Evolutionary conservation across 2,329 filamentous ascomycete species (phyloP).

Genomic region (Phoma sp.): DNA sequence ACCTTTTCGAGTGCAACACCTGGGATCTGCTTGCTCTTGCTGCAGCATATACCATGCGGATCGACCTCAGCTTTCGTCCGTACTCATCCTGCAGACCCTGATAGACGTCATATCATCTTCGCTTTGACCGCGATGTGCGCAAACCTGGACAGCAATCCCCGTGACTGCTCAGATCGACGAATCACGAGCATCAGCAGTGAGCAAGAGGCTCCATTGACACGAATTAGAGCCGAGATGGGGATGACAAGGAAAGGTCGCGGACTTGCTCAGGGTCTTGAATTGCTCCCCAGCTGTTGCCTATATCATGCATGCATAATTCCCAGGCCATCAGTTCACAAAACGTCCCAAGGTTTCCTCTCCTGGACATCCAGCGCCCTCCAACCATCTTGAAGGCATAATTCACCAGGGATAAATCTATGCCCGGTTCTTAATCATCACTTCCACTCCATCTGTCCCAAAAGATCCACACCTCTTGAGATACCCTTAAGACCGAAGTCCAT

Average conservation of each 20-base stretch:
- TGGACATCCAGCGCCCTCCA: background rate
- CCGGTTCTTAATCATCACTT: background rate
- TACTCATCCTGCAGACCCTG: background rate
- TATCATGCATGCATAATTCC: constrained; percentile 23
- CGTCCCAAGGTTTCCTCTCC: constrained; percentile 2
- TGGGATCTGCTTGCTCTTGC: constrained; percentile 27
- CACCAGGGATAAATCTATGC: background rate
- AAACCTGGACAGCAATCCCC: constrained; percentile 15
- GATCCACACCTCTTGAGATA: background rate
- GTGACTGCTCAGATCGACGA: constrained; percentile 38
- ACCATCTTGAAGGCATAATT: background rate
- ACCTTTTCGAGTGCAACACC: constrained; percentile 6
- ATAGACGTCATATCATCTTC: constrained; percentile 38
- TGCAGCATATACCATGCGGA: constrained; percentile 7
- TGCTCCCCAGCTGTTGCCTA: constrained; percentile 22
- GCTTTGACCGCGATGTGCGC: constrained; percentile 25
- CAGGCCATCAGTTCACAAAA: constrained; percentile 8
- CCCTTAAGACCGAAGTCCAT: constrained; percentile 5
- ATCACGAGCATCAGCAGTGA: constrained; percentile 14
- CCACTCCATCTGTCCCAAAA: background rate
- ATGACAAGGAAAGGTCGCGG: constrained; percentile 17
- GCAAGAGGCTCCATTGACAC: constrained; percentile 5
- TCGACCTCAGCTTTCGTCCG: constrained; percentile 2
- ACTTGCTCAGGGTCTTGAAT: constrained; percentile 19
- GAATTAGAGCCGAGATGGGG: constrained; percentile 21